phyloP scores from a whole-genome alignment of 768 basidiomycete genomes.

The Boletus pseudo-olivaceus region DNA sequence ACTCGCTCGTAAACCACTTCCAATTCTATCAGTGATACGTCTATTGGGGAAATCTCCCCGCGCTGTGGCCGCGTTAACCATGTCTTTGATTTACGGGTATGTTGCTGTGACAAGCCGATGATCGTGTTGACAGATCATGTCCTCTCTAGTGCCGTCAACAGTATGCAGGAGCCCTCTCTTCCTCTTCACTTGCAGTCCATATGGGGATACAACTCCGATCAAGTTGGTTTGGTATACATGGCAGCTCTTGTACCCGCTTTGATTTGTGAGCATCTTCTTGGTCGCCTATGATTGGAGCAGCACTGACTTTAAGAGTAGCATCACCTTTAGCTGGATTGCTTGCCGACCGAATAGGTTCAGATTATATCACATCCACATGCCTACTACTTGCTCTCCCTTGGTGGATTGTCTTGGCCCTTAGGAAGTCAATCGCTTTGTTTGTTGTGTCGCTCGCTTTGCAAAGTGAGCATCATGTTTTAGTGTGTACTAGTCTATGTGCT shows the following conservation, averaged over 20 bases:
- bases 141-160: constrained; percentile 41
- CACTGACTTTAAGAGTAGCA: constrained; percentile 36
- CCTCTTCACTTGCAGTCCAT: constrained; percentile 50
- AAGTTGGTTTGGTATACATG: constrained; percentile 65
- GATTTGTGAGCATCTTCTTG: constrained; percentile 46
- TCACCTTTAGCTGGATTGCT: constrained; percentile 57
- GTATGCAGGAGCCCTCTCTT: constrained; percentile 53
- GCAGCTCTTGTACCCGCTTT: constrained; percentile 62
- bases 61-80: constrained; percentile 42
- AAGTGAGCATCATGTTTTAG: constrained; percentile 39
- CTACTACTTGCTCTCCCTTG: constrained; percentile 58
- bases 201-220: constrained; percentile 46
- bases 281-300: background rate
- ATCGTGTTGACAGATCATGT: background rate
- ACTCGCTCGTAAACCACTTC: constrained; percentile 27
- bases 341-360: constrained; percentile 54
- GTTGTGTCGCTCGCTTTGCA: constrained; percentile 43
- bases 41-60: constrained; percentile 45
- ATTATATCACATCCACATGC: constrained; percentile 48
- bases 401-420: constrained; percentile 56
- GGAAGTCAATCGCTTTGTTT: constrained; percentile 44
- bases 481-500: background rate
- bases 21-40: constrained; percentile 41
- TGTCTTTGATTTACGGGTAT: constrained; percentile 56
- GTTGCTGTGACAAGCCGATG: constrained; percentile 3